Percentiles rank a stretch among this genome's conserved stretches.
phyloP scores from a whole-genome alignment of 495 filamentous ascomycete genomes.

The Rostrohypoxylon terebratum region DNA sequence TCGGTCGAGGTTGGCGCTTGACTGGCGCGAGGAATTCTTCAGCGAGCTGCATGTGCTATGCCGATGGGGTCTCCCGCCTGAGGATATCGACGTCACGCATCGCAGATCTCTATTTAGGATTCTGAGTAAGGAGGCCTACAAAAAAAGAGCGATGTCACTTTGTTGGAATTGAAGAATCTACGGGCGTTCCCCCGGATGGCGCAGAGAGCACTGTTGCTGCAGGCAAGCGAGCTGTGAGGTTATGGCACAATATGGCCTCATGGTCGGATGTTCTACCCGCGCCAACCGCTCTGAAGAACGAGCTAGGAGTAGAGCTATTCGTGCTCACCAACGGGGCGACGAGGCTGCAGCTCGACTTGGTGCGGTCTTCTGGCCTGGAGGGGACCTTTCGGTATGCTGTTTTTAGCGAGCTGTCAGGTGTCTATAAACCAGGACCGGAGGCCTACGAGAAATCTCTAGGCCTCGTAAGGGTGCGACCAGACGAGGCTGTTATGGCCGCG shows the following conservation, averaged over 20 bases:
- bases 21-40: slow-evolving; percentile 64
- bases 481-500: slow-evolving; percentile 65
- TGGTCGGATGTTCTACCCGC: slow-evolving; percentile 60
- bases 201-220: background rate
- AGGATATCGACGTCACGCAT: slow-evolving; percentile 65
- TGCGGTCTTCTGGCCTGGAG: slow-evolving; percentile 58
- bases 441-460: slow-evolving; percentile 60
- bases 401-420: slow-evolving; percentile 64
- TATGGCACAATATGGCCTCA: slow-evolving; percentile 60
- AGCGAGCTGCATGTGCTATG: slow-evolving; percentile 56
- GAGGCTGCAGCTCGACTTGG: slow-evolving; percentile 65
- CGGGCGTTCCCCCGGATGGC: slow-evolving; percentile 23
- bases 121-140: slow-evolving; percentile 43
- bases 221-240: slow-evolving; percentile 38
- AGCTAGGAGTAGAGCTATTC: slow-evolving; percentile 50
- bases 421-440: slow-evolving; percentile 60
- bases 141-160: slow-evolving; percentile 43
- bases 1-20: slow-evolving; percentile 57
- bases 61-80: slow-evolving; percentile 49
- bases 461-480: slow-evolving; percentile 56
- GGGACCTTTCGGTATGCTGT: slow-evolving; percentile 63
- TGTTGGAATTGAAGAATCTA: slow-evolving; percentile 33
- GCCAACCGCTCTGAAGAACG: slow-evolving; percentile 34
- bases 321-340: slow-evolving; percentile 69
- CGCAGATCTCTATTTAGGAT: slow-evolving; percentile 52